Conservation (phyloP, 106 monocot species). For the Chionographis japonica region DNA sequence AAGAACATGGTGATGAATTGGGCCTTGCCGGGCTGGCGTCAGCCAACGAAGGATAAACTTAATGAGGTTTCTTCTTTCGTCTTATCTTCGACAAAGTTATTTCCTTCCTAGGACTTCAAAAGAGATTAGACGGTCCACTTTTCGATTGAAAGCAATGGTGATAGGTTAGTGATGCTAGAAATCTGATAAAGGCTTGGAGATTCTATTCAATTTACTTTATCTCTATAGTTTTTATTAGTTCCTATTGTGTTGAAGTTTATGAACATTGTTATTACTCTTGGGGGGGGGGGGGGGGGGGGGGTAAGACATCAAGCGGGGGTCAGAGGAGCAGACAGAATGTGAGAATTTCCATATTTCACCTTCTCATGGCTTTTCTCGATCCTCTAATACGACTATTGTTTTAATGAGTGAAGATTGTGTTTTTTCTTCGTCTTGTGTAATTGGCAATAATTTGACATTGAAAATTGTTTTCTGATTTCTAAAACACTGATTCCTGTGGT, state of each 20-base stretch:
- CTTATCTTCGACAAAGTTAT: conserved; percentile 37
- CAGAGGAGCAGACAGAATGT: conserved; percentile 38
- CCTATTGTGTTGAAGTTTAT: background rate
- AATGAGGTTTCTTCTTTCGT: conserved; percentile 11
- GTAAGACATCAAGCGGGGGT: conserved; percentile 18
- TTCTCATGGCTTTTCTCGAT: background rate
- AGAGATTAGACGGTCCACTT: conserved; percentile 40
- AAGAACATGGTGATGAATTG: conserved; percentile 26
- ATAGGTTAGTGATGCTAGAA: conserved; percentile 30
- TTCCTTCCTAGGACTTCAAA: conserved; percentile 16
- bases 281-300: conserved; percentile 43
- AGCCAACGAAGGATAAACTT: background rate
- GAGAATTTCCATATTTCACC: conserved; percentile 1
- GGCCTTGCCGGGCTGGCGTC: conserved; percentile 50
- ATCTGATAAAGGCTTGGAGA: background rate
- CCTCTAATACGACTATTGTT: background rate
- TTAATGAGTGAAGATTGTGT: too few relatives aligned
- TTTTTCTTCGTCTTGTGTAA: too few relatives aligned
- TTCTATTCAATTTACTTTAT: background rate
- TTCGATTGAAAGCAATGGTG: conserved; percentile 44
- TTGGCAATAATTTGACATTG: background rate
- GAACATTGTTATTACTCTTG: background rate
- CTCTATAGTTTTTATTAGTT: background rate
- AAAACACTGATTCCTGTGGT: conserved; percentile 48
- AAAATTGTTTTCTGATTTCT: background rate